Evolutionary conservation across 768 basidiomycete species (phyloP).

Genomic region (Agaricus blazei): DNA sequence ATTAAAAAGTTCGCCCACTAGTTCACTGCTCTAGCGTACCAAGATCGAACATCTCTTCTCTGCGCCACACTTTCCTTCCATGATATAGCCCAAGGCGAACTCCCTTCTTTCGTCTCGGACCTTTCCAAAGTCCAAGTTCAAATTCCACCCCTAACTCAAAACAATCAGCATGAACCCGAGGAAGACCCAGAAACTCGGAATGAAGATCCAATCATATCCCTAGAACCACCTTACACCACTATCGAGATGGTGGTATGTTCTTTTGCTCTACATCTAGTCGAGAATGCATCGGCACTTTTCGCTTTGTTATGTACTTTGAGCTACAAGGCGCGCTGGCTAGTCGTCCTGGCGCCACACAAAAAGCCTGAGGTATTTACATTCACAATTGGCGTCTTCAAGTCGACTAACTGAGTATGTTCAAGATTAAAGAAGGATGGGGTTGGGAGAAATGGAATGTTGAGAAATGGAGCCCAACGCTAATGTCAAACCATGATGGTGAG

Average conservation of each 20-base stretch:
- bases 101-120: conserved; percentile 31
- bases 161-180: background rate
- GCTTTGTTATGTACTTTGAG: conserved; percentile 61
- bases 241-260: conserved; percentile 69
- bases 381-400: background rate
- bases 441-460: conserved; percentile 58
- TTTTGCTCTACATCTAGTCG: conserved; percentile 69
- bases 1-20: conserved; percentile 17
- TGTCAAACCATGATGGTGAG: conserved; percentile 37
- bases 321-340: conserved; percentile 56
- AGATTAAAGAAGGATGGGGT: conserved; percentile 68
- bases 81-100: conserved; percentile 52
- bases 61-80: conserved; percentile 59
- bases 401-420: background rate
- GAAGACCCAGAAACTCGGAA: background rate
- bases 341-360: conserved; percentile 71
- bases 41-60: conserved; percentile 44
- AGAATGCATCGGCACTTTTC: conserved; percentile 56
- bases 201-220: background rate
- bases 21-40: conserved; percentile 60
- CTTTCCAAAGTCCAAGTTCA: conserved; percentile 11
- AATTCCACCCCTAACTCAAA: background rate
- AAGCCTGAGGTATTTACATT: conserved; percentile 55
- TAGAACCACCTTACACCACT: conserved; percentile 2
- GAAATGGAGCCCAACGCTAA: conserved; percentile 37